Conservation (phyloP, 2,329 filamentous ascomycete genomes). For the Alternaria sp. region DNA sequence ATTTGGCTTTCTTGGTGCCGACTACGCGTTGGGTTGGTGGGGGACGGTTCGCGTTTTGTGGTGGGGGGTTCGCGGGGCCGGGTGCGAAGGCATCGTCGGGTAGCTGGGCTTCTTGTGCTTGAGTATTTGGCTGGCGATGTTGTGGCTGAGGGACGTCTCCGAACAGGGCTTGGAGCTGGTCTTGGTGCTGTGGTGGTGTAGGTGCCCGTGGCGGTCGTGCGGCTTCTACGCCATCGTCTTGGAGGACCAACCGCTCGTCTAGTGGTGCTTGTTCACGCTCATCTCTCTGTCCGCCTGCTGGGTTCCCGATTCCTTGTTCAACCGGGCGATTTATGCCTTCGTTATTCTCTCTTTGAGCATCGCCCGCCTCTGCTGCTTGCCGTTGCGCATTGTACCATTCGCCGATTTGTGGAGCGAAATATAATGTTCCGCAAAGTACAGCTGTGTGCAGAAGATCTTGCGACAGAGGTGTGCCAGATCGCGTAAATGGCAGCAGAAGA, state of each 20-base stretch:
- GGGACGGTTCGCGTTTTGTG: conserved; percentile 21
- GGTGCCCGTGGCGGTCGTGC: conserved; percentile 27
- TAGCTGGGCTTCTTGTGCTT: not conserved
- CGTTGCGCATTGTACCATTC: conserved; percentile 46
- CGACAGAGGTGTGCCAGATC: conserved; percentile 53
- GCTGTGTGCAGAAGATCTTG: conserved; percentile 57
- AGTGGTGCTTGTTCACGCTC: conserved; percentile 26
- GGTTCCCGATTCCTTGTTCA: not conserved
- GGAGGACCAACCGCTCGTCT: conserved; percentile 34
- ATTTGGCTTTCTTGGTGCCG: conserved; percentile 59
- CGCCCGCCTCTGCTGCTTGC: conserved; percentile 13
- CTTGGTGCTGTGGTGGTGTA: conserved; percentile 33
- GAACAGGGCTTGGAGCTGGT: conserved; percentile 7
- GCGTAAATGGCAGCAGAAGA: conserved; percentile 56
- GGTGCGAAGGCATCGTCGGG: conserved; percentile 21
- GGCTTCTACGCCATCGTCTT: conserved; percentile 22
- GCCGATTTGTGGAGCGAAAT: conserved; percentile 56
- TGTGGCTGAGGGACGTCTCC: conserved; percentile 10
- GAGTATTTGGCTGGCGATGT: not conserved
- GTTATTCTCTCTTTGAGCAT: not conserved
- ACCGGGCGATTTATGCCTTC: not conserved
- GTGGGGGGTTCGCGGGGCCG: conserved; percentile 43
- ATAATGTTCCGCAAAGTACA: conserved; percentile 53
- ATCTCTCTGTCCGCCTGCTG: not conserved
- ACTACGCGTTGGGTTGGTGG: conserved; percentile 44